Percentiles rank a stretch among this genome's conserved stretches.
Conservation (phyloP, 371 early-diverging fungal genomes). For the Cladochytrium tenue region DNA sequence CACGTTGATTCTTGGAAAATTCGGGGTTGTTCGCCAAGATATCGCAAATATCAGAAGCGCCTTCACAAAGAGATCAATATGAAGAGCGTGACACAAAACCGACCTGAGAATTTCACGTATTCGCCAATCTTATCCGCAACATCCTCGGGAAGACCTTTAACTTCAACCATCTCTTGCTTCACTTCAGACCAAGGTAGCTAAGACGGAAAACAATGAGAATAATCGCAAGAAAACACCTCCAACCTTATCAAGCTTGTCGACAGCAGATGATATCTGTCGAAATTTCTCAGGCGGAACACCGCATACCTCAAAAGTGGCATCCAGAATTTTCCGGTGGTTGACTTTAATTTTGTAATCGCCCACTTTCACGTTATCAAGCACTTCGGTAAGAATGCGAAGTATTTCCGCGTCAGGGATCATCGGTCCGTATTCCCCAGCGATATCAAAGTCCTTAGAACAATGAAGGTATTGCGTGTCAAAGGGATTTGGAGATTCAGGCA, state of each 20-base stretch:
- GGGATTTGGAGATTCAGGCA: neutral
- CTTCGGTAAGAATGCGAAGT: constrained; percentile 81
- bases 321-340: constrained; percentile 96
- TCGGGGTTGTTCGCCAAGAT: constrained; percentile 63
- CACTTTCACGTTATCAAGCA: constrained; percentile 74
- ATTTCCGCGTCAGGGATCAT: constrained; percentile 98
- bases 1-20: constrained; percentile 69
- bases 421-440: constrained; percentile 92
- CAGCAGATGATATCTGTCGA: constrained; percentile 93
- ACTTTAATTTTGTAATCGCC: constrained; percentile 89
- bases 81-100: neutral
- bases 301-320: constrained; percentile 93
- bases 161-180: constrained; percentile 90
- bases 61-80: constrained; percentile 10
- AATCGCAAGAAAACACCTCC: neutral
- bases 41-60: constrained; percentile 78
- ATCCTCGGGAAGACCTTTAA: constrained; percentile 78
- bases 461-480: too few species aligned
- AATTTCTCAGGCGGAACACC: constrained; percentile 89
- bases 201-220: neutral
- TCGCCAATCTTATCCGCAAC: constrained; percentile 89
- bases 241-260: constrained; percentile 97
- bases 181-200: constrained; percentile 91
- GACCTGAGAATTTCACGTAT: constrained; percentile 80
- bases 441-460: constrained; percentile 87